Evolutionary conservation across 1,284 basidiomycete species (phyloP).

Genomic region (Termitomyces sp.): DNA sequence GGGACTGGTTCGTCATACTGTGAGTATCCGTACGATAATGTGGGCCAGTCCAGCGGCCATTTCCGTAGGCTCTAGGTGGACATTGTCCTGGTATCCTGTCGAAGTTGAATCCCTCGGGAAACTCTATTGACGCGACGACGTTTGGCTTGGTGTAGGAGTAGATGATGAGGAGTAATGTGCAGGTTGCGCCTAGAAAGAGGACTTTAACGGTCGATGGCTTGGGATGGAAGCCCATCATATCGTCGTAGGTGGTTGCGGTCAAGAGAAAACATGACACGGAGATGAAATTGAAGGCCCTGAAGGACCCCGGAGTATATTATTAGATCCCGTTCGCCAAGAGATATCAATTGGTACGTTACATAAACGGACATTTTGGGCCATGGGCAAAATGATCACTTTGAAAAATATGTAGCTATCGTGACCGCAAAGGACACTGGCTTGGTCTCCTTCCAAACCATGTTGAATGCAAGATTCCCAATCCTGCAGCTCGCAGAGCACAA

Average conservation of each 20-base stretch:
- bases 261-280: neutral
- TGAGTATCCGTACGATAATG: slow-evolving; percentile 26
- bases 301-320: too few relatives aligned
- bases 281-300: neutral
- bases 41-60: slow-evolving; percentile 19
- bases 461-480: too few relatives aligned
- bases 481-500: too few relatives aligned
- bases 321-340: too few relatives aligned
- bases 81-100: slow-evolving; percentile 14
- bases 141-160: slow-evolving; percentile 10
- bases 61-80: slow-evolving; percentile 19
- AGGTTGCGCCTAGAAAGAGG: slow-evolving; percentile 11
- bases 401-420: too few relatives aligned
- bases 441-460: too few relatives aligned
- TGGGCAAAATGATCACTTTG: too few relatives aligned
- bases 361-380: too few relatives aligned
- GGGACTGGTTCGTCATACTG: slow-evolving; percentile 33
- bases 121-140: slow-evolving; percentile 6
- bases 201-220: slow-evolving; percentile 14
- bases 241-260: neutral
- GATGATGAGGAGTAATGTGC: slow-evolving; percentile 15
- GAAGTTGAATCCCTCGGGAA: slow-evolving; percentile 8
- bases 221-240: slow-evolving; percentile 11
- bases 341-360: too few relatives aligned
- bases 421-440: too few relatives aligned